phyloP scores from a whole-genome alignment of 2,329 filamentous ascomycete genomes.

The Dactylonectria estremocensis region DNA sequence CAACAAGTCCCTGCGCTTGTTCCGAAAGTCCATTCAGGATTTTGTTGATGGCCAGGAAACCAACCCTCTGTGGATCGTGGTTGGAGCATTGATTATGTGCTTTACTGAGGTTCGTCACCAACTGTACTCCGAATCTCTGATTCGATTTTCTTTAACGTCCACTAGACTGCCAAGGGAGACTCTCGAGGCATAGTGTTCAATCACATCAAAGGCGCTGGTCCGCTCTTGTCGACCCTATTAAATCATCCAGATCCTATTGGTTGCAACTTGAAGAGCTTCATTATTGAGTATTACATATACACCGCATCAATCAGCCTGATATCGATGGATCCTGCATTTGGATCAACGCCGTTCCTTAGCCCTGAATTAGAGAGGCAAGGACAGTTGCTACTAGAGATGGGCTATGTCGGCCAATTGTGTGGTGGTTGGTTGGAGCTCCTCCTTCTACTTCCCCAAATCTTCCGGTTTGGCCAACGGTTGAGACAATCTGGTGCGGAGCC shows the following conservation, averaged over 20 bases:
- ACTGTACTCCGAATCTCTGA: not conserved
- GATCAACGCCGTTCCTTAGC: constrained; percentile 36
- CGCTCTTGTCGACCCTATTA: constrained; percentile 51
- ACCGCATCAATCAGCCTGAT: constrained; percentile 58
- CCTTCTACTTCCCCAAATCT: constrained; percentile 48
- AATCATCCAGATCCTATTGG: constrained; percentile 47
- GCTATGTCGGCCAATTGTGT: constrained; percentile 46
- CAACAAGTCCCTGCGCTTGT: constrained; percentile 40
- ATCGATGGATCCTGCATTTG: constrained; percentile 48
- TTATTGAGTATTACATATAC: constrained; percentile 59
- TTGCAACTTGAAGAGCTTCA: constrained; percentile 54
- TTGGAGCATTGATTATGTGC: constrained; percentile 57
- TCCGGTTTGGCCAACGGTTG: constrained; percentile 52
- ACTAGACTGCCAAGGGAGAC: constrained; percentile 49
- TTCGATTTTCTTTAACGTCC: not conserved
- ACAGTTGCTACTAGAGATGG: constrained; percentile 29
- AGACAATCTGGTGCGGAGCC: constrained; percentile 27
- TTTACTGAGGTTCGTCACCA: constrained; percentile 56
- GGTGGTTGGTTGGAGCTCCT: constrained; percentile 48
- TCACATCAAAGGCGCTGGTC: constrained; percentile 55
- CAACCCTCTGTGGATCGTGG: constrained; percentile 50
- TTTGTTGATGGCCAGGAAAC: constrained; percentile 37
- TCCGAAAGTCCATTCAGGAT: constrained; percentile 40
- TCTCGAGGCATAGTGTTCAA: constrained; percentile 57
- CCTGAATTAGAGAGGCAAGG: constrained; percentile 38